Evolutionary conservation across 2,329 filamentous ascomycete species (phyloP).

Genomic region (Xylaria sp.): DNA sequence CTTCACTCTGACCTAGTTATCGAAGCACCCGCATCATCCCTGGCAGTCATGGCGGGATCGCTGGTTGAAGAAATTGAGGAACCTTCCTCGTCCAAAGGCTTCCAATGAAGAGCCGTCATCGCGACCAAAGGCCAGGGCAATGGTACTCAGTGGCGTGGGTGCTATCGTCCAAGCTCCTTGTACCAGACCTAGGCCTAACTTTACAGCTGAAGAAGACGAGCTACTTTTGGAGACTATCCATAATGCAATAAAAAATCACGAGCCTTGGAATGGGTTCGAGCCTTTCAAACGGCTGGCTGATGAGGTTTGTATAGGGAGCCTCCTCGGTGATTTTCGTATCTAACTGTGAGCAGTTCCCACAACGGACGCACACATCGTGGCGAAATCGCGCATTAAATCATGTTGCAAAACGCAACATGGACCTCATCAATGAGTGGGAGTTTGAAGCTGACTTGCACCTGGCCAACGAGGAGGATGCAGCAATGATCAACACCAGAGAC

Average conservation of each 20-base stretch:
- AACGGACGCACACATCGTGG: constrained; percentile 32
- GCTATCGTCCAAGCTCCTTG: background rate
- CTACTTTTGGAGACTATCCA: constrained; percentile 25
- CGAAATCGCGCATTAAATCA: constrained; percentile 30
- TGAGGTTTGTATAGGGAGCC: constrained; percentile 25
- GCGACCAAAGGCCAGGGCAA: constrained; percentile 1
- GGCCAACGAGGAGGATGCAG: background rate
- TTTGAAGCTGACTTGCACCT: constrained; percentile 5
- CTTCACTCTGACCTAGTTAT: background rate
- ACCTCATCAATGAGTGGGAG: constrained; percentile 16
- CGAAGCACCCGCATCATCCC: constrained; percentile 15
- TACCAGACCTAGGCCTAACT: constrained; percentile 16
- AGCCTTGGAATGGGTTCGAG: constrained; percentile 23
- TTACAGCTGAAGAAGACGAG: constrained; percentile 34
- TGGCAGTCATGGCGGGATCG: constrained; percentile 21
- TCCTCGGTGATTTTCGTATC: background rate
- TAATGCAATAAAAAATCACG: constrained; percentile 5
- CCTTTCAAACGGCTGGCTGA: constrained; percentile 33
- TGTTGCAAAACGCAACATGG: constrained; percentile 19
- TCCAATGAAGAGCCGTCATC: constrained; percentile 1
- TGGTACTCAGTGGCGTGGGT: constrained; percentile 9
- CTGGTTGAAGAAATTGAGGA: constrained; percentile 16
- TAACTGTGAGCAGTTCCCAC: constrained; percentile 27
- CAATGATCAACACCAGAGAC: background rate
- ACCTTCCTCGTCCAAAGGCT: constrained; percentile 21